Evolutionary conservation across 1,139 yeast species (phyloP).

Genomic region (Debaryomyces udenii): DNA sequence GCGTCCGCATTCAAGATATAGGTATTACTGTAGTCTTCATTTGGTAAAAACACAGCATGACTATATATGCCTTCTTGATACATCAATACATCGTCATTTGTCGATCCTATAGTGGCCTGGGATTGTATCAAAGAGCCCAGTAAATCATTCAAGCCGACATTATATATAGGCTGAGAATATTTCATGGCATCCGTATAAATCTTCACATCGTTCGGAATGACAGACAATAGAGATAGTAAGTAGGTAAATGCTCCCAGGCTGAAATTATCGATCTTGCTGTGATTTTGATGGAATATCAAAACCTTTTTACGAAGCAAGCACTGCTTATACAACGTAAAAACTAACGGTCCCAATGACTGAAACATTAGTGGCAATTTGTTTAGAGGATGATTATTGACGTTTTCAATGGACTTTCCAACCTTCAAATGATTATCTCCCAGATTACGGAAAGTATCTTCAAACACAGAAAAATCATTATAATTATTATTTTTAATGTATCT

Average conservation of each 20-base stretch:
- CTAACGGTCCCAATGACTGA: slow-evolving; percentile 66
- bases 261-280: slow-evolving; percentile 28
- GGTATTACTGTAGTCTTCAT: slow-evolving; percentile 22
- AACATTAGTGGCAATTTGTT: slow-evolving; percentile 50
- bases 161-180: slow-evolving; percentile 57
- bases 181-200: slow-evolving; percentile 20
- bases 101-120: slow-evolving; percentile 59
- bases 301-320: slow-evolving; percentile 65
- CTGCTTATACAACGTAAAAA: slow-evolving; percentile 72
- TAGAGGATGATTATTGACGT: slow-evolving; percentile 51
- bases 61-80: slow-evolving; percentile 62
- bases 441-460: slow-evolving; percentile 25
- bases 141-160: slow-evolving; percentile 66
- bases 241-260: slow-evolving; percentile 37
- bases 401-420: slow-evolving; percentile 11
- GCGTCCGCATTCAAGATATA: slow-evolving; percentile 17
- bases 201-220: slow-evolving; percentile 38
- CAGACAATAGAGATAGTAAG: slow-evolving; percentile 37
- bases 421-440: slow-evolving; percentile 16
- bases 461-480: slow-evolving; percentile 21
- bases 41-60: slow-evolving; percentile 35
- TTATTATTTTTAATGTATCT: slow-evolving; percentile 32
- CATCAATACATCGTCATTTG: slow-evolving; percentile 71
- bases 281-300: slow-evolving; percentile 53
- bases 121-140: slow-evolving; percentile 20